A percentile compares a stretch with the other conserved stretches of the same genome.
phyloP scores from a whole-genome alignment of 2,329 filamentous ascomycete species.

The Stagonosporopsis rhizophila region DNA sequence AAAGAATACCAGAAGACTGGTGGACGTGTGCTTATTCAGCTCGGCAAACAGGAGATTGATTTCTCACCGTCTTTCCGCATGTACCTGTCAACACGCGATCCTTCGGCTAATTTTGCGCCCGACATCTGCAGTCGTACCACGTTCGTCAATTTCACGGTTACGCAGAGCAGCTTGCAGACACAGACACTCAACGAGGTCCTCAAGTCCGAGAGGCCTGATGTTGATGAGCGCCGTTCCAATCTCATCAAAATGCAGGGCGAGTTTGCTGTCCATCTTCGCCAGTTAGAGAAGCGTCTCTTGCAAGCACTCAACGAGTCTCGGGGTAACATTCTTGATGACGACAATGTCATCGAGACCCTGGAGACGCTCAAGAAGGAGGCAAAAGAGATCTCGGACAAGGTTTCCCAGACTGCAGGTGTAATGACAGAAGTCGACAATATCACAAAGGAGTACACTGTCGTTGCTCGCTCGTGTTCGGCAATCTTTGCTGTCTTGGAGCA shows the following conservation, averaged over 20 bases:
- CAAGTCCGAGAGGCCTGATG: slow-evolving; percentile 95
- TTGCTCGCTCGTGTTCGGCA: slow-evolving; percentile 93
- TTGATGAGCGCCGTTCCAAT: slow-evolving; percentile 94
- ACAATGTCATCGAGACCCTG: slow-evolving; percentile 96
- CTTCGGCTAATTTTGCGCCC: slow-evolving; percentile 92
- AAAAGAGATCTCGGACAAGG: slow-evolving; percentile 94
- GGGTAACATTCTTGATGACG: slow-evolving; percentile 97
- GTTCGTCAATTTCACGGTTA: slow-evolving; percentile 99
- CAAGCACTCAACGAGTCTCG: slow-evolving; percentile 97
- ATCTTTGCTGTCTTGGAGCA: slow-evolving; percentile 97
- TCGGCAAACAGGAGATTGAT: slow-evolving; percentile 98
- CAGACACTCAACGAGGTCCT: slow-evolving; percentile 97
- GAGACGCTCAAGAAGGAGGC: slow-evolving; percentile 98
- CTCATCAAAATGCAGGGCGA: slow-evolving; percentile 98
- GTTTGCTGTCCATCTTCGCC: slow-evolving; percentile 96
- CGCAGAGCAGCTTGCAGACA: slow-evolving; percentile 96
- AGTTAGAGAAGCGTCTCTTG: slow-evolving; percentile 90
- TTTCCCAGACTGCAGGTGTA: slow-evolving; percentile 93
- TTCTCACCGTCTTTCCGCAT: slow-evolving; percentile 97
- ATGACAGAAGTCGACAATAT: slow-evolving; percentile 98
- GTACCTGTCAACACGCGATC: slow-evolving; percentile 93
- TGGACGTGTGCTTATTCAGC: slow-evolving; percentile 95
- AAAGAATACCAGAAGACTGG: slow-evolving; percentile 99
- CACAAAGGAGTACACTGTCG: slow-evolving; percentile 90
- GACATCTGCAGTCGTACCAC: slow-evolving; percentile 98